Evolutionary conservation across 2,329 filamentous ascomycete genomes (phyloP).

Genomic region (Bipolaris victoriae): DNA sequence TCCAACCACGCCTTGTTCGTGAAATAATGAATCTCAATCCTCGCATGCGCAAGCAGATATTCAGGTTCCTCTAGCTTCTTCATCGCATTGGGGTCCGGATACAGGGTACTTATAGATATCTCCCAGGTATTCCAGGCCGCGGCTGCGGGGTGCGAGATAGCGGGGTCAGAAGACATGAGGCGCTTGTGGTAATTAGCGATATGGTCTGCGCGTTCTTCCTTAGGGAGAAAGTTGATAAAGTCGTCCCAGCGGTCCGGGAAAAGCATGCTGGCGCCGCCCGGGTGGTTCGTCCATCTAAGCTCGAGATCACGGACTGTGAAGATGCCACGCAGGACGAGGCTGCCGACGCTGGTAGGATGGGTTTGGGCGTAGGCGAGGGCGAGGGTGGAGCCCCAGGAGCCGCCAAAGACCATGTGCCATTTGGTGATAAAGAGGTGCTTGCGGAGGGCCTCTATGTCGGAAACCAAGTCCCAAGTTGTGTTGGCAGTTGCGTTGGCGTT

Average conservation of each 20-base stretch:
- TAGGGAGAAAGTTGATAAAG: constrained; percentile 46
- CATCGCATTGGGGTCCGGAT: constrained; percentile 23
- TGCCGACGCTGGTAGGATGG: constrained; percentile 48
- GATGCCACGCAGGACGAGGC: constrained; percentile 53
- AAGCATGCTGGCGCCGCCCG: constrained; percentile 38
- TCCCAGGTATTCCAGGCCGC: constrained; percentile 49
- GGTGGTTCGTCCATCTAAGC: constrained; percentile 45
- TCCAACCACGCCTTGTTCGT: constrained; percentile 51
- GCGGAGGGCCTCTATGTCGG: constrained; percentile 55
- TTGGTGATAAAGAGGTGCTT: constrained; percentile 51
- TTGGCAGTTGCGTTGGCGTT: constrained; percentile 52
- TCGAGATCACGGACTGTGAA: constrained; percentile 50
- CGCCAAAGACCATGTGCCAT: constrained; percentile 57
- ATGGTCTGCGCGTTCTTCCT: constrained; percentile 47
- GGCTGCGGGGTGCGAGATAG: constrained; percentile 40
- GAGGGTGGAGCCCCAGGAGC: constrained; percentile 57
- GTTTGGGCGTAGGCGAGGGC: constrained; percentile 54
- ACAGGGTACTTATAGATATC: constrained; percentile 39
- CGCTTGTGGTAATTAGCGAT: constrained; percentile 51
- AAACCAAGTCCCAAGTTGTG: constrained; percentile 53
- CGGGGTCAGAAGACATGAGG: constrained; percentile 44
- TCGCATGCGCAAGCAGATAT: constrained; percentile 47
- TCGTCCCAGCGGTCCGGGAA: constrained; percentile 52
- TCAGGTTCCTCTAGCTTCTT: constrained; percentile 39
- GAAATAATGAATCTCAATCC: constrained; percentile 55